Base-by-base conservation (phyloP, 208 protist species). In the Leptomonas pyrrhocoris region DNA sequence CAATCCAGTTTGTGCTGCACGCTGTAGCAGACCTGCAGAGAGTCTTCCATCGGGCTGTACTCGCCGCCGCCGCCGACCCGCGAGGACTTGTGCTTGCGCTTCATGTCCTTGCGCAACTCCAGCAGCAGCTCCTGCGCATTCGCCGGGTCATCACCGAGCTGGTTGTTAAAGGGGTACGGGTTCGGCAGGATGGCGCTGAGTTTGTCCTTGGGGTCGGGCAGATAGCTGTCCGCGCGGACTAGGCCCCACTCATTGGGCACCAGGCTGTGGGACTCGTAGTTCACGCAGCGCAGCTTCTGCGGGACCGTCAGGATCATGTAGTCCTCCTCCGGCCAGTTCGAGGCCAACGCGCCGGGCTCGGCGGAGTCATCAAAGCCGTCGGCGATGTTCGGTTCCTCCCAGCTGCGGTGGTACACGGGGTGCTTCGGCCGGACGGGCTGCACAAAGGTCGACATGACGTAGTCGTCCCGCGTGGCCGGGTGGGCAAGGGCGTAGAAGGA, bases 241-340 rank as follows among this genome's bases (percentile, higher is more conserved):
- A 96, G 68, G 18, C 84, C 86, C 88, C 88, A 96, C 57, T 83
- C 72, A 68, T 94, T 93, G 12, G 68, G 74, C 68, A 89, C 67
- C 36, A 86, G 67, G 58, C 68, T 77, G 56, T 80, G 68, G 13
- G 64, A 73, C 36, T 74, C 69, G 36, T 83, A 84, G 65, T 91
- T 92, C 48, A 93, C 63, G 73, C 85, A 94, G 23, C 83, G 79
- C 71, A 89, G 81, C 64, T 92, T 90, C 63, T 86, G 84, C 12
- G 88, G 76, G 12, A 92, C 88, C n/a, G 81, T 80, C 16, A 94
- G 79, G 63, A 96, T 93, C 89, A 96, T 96, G 73, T 96, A 96
- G 64, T 96, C 69, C 21, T 84, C 79, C 48, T 88, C 84, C 27
- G 92, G 92, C 92, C 92, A 96, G 77, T 76, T 88, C 13, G 92